Base-by-base conservation (phyloP, 345 rosid species). In the Ceriops zippeliana region DNA sequence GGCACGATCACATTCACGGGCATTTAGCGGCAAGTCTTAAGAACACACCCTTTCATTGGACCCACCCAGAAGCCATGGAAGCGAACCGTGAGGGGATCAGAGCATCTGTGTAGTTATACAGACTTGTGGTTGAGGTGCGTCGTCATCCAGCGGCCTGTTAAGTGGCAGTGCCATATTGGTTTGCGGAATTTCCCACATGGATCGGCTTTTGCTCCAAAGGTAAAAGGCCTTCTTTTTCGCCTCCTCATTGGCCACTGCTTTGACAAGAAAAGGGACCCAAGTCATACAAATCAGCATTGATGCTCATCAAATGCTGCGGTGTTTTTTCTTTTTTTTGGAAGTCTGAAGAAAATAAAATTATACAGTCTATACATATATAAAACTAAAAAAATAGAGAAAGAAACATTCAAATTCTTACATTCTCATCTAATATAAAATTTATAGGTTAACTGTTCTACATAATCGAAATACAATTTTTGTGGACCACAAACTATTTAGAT, bases 1-100 rank as follows among this genome's bases (percentile, higher is more conserved):
- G 27, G 65, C 62, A 65, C 63, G 3, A 22, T 67, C 58, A 65
- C 63, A 7, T 21, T 67, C 58, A 37, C 49, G 15, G 5, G 49
- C 1, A 6, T 42, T 38, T 26, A 3, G 56, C 21, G 7, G 35
- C 15, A 13, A 26, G 26, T 13, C 56, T 54, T 9, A 38, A 38
- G 10, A 9, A 9, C 15, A 5, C 46, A 15, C 49, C 49, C 49
- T 42, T 13, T 24, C 28, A 56, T 15, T 56, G 59, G 59, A 56
- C 31, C 59, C 26, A 56, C 31, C 59, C 26, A 11, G 30, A 56
- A 24, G 59, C 28, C 31, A 0, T 2, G 5, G 16, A 13, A 42
- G 49, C 15, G 49, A 15, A 11, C 17, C 49, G 4, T 3, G 5
- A 24, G 30, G 31, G 28, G 59, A 56, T 24, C 59, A 24, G 59